Percentiles rank a stretch among this genome's conserved stretches.
Conservation (phyloP, 768 basidiomycete species). For the Lactarius trivialis region DNA sequence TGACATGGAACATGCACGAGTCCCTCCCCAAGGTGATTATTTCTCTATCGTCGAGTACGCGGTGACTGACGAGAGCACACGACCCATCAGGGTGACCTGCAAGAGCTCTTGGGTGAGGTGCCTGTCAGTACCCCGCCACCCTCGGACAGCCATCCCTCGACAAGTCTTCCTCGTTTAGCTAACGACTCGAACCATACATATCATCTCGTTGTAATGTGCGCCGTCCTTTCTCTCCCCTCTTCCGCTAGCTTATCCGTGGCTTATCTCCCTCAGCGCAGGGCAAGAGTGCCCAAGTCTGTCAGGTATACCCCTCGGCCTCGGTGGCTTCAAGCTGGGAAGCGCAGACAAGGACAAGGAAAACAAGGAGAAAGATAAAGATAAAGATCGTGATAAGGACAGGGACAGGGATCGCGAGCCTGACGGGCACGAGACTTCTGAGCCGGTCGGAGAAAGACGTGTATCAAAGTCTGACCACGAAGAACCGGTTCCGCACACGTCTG, state of each 20-base stretch:
- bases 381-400: conserved; percentile 32
- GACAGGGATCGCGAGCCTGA: conserved; percentile 15
- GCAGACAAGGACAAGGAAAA: conserved; percentile 29
- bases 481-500: conserved; percentile 31
- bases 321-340: conserved; percentile 62
- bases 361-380: conserved; percentile 30
- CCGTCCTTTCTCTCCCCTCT: conserved; percentile 8
- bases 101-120: conserved; percentile 62
- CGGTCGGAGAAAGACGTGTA: conserved; percentile 24
- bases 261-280: conserved; percentile 43
- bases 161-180: conserved; percentile 40
- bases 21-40: conserved; percentile 59
- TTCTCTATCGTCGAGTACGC: not conserved
- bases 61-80: conserved; percentile 9
- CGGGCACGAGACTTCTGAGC: conserved; percentile 19
- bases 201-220: conserved; percentile 74
- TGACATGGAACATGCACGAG: conserved; percentile 87
- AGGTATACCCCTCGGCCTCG: conserved; percentile 75
- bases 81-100: conserved; percentile 54
- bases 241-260: conserved; percentile 1
- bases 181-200: conserved; percentile 57
- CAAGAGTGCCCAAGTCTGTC: conserved; percentile 80
- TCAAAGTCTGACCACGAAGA: conserved; percentile 27
- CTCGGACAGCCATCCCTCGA: conserved; percentile 25
- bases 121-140: conserved; percentile 34